These are phyloP conservation scores for Crithidia brevicula DNA, from an alignment of 208 protist species.

Conservation along the genomic window DNA sequence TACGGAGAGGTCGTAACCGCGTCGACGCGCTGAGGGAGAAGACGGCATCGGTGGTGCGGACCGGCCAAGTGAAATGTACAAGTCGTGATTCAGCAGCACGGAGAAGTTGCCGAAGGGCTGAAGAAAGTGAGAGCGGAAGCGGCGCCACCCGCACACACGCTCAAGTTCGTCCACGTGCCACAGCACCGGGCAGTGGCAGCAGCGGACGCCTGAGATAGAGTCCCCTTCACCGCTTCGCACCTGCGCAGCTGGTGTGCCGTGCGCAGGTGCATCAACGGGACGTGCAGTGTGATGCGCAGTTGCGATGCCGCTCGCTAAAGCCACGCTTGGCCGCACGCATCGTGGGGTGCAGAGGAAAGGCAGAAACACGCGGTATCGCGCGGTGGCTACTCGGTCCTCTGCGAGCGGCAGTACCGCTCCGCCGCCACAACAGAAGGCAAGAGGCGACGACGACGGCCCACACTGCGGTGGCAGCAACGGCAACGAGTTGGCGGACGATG, in stretches of 20 bases:
- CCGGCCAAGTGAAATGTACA: constrained; percentile 27
- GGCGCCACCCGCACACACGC: constrained; percentile 36
- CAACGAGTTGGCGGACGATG: neutral
- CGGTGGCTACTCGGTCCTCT: constrained; percentile 28
- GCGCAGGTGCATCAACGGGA: too few relatives aligned
- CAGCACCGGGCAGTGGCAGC: constrained; percentile 24
- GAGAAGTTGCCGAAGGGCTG: constrained; percentile 31
- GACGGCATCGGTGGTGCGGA: neutral
- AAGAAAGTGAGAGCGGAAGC: neutral
- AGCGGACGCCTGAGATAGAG: too few relatives aligned
- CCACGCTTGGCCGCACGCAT: neutral
- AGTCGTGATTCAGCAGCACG: constrained; percentile 28
- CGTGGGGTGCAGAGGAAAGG: constrained; percentile 43
- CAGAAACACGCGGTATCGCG: constrained; percentile 46
- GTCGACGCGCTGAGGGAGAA: too few relatives aligned
- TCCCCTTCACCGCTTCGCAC: too few relatives aligned
- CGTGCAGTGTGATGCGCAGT: too few relatives aligned
- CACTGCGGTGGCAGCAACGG: too few relatives aligned
- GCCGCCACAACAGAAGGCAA: neutral
- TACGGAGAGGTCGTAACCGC: neutral
- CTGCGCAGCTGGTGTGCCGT: too few relatives aligned
- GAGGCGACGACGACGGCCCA: neutral
- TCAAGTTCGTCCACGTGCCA: constrained; percentile 42
- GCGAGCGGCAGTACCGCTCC: constrained; percentile 23
- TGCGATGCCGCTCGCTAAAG: too few relatives aligned